Conservation (phyloP, 345 rosid genomes). For the Eucalyptus shirleyi region DNA sequence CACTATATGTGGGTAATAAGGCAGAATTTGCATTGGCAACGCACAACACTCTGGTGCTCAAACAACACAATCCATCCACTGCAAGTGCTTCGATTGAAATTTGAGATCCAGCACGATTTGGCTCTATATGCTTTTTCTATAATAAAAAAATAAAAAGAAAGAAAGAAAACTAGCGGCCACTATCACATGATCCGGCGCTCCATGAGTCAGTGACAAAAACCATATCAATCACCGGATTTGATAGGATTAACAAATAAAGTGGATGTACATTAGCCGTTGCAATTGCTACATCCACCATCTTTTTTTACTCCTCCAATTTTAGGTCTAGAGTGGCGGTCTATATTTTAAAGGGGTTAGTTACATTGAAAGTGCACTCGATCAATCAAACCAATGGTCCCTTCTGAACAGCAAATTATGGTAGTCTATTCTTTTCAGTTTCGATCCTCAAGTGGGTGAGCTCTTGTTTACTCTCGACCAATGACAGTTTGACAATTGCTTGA, state of each 20-base stretch:
- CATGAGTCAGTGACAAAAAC: neutral
- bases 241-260: neutral
- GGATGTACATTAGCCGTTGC: neutral
- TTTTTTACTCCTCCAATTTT: fast-evolving
- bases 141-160: no score
- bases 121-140: neutral
- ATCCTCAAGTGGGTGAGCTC: neutral
- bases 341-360: neutral
- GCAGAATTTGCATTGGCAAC: neutral
- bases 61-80: neutral
- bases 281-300: neutral
- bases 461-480: neutral
- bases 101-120: neutral
- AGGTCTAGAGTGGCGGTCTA: neutral
- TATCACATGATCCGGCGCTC: neutral
- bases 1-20: neutral
- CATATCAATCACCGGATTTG: neutral
- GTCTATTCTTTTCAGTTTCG: neutral
- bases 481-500: neutral
- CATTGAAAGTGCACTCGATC: neutral
- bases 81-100: neutral
- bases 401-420: neutral
- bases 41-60: neutral
- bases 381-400: neutral
- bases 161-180: neutral